Base-by-base conservation (phyloP, 768 basidiomycete species). In the Polyporus arcularius region DNA sequence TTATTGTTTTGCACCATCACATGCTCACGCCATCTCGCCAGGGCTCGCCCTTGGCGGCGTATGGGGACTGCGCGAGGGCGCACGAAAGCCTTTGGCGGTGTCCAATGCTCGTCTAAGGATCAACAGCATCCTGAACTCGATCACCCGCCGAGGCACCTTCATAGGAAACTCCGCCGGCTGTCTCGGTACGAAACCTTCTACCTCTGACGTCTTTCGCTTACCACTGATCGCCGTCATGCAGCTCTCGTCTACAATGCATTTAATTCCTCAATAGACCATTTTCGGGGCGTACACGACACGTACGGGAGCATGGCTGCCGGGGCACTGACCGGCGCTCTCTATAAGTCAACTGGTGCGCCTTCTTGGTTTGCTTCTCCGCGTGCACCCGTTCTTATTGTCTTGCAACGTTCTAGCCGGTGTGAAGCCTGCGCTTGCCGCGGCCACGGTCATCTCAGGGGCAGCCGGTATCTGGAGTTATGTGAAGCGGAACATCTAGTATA, bases 151-250 rank as follows among this genome's bases (percentile, higher is more conserved):
- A 78, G 97, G 97, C 35, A 96, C 94, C 48, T 97, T 96, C 78
- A 89, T 97, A 76, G 97, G 95, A 71, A 99, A 98, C 81, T 97
- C 94, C 71, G 92, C 96, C 73, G 97, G 97, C 74, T 92, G 98
- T 63, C 81, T 98, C 64, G 97, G 97, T 98, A 70, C 75, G 73
- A 26, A 63, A 65, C 70, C 65, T 73, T 65, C 61, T 62, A 65
- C 68, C 63, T 74, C 67, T 64, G 69, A 71, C 70, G 71, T 70
- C 74, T 72, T 73, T 73, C 73, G 75, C 67, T 79, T 75, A 70
- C 70, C 62, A 71, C 71, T 66, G 73, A 74, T 47, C 72, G 42
- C 66, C 58, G 66, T 64, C 65, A 6, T 35, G 7, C 73, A 99
- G 96, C 96, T 57, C 86, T 99, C 67, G 84, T 90, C 68, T 99